Conservation (phyloP, 768 basidiomycete genomes). For the Chalciporus piperatus region DNA sequence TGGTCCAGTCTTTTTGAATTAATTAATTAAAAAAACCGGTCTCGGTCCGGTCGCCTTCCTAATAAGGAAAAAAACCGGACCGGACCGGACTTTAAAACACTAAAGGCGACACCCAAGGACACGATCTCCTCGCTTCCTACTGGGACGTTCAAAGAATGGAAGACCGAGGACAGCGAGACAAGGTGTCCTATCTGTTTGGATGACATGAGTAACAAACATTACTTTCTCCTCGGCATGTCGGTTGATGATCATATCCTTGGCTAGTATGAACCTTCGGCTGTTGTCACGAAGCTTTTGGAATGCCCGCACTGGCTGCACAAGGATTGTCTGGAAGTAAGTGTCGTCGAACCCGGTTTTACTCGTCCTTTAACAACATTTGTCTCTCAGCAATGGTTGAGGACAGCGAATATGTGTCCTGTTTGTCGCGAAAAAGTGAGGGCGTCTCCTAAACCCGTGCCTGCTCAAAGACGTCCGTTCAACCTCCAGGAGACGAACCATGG, state of each 20-base stretch:
- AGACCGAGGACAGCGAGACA: conserved; percentile 58
- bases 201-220: conserved; percentile 52
- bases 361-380: neutral
- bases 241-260: conserved; percentile 6
- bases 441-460: conserved; percentile 21
- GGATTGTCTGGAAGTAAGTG: conserved; percentile 68
- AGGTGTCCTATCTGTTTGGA: conserved; percentile 85
- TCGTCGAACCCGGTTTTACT: neutral
- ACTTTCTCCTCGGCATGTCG: neutral
- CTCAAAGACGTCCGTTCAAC: conserved; percentile 14
- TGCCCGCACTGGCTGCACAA: conserved; percentile 84
- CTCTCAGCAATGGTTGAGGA: conserved; percentile 73
- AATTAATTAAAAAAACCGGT: too few relatives aligned
- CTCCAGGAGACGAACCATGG: conserved; percentile 12
- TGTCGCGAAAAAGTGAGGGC: conserved; percentile 61
- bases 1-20: too few relatives aligned
- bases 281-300: conserved; percentile 61
- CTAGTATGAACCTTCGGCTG: conserved; percentile 64
- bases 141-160: conserved; percentile 68
- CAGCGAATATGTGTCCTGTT: conserved; percentile 76
- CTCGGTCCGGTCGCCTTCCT: too few relatives aligned
- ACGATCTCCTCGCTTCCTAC: conserved; percentile 59
- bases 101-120: conserved; percentile 57
- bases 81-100: too few relatives aligned
- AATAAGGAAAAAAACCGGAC: too few relatives aligned